Conservation (phyloP, 768 basidiomycete genomes). For the Macrocybe gigantea region DNA sequence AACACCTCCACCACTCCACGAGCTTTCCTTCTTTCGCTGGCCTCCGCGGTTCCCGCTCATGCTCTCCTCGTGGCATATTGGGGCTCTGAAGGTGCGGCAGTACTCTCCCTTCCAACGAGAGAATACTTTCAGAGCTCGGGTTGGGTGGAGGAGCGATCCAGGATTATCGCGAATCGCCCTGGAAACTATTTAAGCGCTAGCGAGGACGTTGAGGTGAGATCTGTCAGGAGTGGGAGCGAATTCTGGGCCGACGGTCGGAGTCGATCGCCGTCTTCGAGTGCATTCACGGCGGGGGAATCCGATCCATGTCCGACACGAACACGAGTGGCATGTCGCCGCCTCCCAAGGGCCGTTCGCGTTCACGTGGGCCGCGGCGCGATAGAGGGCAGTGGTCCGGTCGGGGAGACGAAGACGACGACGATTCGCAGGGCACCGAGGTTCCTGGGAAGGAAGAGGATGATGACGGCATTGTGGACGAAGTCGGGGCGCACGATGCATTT, state of each 20-base stretch:
- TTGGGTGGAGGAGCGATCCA: conserved; percentile 56
- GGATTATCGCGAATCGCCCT: conserved; percentile 12
- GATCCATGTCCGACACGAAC: too few relatives aligned
- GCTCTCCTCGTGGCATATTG: conserved; percentile 80
- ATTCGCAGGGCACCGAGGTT: conserved; percentile 56
- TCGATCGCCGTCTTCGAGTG: conserved; percentile 49
- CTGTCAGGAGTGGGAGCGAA: conserved; percentile 64
- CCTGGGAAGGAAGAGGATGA: conserved; percentile 30
- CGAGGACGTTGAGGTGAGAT: conserved; percentile 28
- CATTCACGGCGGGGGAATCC: conserved; percentile 30
- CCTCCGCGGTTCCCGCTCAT: conserved; percentile 61
- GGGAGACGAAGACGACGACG: conserved; percentile 45
- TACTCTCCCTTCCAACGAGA: conserved; percentile 73
- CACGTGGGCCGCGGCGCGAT: conserved; percentile 13
- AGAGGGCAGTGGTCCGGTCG: conserved; percentile 22
- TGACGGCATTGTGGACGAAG: conserved; percentile 56
- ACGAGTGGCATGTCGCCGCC: conserved; percentile 13
- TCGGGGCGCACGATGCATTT: conserved; percentile 77
- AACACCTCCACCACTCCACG: conserved; percentile 63
- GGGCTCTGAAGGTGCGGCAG: conserved; percentile 75
- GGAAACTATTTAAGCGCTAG: conserved; percentile 11
- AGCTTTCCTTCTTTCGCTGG: conserved; percentile 70
- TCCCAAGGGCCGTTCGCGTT: conserved; percentile 11
- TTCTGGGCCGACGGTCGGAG: conserved; percentile 66
- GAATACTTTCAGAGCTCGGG: conserved; percentile 86